Conservation (phyloP, 169 alveolate genomes). For the Cryptosporidium ubiquitum region DNA sequence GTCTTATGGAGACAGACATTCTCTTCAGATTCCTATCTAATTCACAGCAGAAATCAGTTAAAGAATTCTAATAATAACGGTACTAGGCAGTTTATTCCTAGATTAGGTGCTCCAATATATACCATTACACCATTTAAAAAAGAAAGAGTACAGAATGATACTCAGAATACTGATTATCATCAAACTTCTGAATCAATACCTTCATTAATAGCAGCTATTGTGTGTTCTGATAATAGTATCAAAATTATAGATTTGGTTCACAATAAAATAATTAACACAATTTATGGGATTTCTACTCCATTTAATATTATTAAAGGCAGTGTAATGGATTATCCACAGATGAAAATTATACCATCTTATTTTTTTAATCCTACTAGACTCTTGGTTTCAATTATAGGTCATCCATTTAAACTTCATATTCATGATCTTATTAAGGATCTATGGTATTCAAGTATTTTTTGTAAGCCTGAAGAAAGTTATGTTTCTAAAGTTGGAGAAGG, state of each 20-base stretch:
- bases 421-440: slow-evolving; percentile 44
- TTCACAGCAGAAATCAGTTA: background rate
- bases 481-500: slow-evolving; percentile 67
- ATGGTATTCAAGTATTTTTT: background rate
- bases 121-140: slow-evolving; percentile 16
- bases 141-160: background rate
- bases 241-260: slow-evolving; percentile 50
- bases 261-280: slow-evolving; percentile 17
- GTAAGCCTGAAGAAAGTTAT: slow-evolving; percentile 58
- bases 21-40: slow-evolving; percentile 28
- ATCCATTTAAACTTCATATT: slow-evolving; percentile 53
- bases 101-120: slow-evolving; percentile 71
- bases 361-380: background rate
- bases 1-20: slow-evolving; percentile 60
- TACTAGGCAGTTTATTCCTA: slow-evolving; percentile 61
- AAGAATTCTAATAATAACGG: slow-evolving; percentile 9
- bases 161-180: background rate
- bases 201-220: slow-evolving; percentile 25
- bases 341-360: background rate
- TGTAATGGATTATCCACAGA: background rate
- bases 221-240: slow-evolving; percentile 60
- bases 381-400: slow-evolving; percentile 24
- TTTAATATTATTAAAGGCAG: background rate
- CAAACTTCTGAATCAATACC: background rate
- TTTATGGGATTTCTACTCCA: slow-evolving; percentile 57